Conservation (phyloP, 495 filamentous ascomycete genomes). For the Lepraria neglecta region DNA sequence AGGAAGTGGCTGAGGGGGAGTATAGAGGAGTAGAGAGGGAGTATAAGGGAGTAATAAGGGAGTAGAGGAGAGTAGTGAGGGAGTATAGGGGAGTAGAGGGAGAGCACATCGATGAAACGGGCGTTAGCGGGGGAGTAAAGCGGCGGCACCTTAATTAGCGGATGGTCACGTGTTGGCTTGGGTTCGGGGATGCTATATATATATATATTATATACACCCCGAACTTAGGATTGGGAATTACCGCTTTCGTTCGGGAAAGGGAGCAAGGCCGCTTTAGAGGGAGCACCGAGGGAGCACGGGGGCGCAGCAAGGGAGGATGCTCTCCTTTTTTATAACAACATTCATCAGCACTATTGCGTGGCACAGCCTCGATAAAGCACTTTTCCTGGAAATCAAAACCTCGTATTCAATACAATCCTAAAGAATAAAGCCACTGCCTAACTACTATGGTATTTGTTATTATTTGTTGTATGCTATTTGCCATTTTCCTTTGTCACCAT, state of each 20-base stretch:
- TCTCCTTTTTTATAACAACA: neutral
- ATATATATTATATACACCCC: no score
- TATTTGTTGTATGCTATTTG: no score
- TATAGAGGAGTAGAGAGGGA: neutral
- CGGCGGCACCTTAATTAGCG: constrained; percentile 7
- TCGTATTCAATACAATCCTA: no score
- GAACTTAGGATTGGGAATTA: no score
- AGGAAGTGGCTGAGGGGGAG: constrained; percentile 11
- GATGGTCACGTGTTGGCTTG: neutral
- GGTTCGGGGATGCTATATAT: constrained; percentile 16
- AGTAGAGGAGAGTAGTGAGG: constrained; percentile 13
- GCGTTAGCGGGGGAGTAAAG: constrained; percentile 13
- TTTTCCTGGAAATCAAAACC: neutral
- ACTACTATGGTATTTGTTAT: no score
- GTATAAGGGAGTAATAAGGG: neutral
- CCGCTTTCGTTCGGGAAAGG: no score
- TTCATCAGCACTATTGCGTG: neutral
- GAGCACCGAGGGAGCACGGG: neutral
- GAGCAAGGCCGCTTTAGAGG: no score
- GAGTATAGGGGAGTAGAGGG: constrained; percentile 2
- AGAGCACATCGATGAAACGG: constrained; percentile 9
- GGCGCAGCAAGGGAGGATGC: neutral
- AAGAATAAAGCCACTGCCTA: no score
- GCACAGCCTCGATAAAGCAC: neutral
- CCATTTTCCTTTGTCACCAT: no score